Conservation (phyloP, 2,329 filamentous ascomycete genomes). For the Orbilia oligospora region DNA sequence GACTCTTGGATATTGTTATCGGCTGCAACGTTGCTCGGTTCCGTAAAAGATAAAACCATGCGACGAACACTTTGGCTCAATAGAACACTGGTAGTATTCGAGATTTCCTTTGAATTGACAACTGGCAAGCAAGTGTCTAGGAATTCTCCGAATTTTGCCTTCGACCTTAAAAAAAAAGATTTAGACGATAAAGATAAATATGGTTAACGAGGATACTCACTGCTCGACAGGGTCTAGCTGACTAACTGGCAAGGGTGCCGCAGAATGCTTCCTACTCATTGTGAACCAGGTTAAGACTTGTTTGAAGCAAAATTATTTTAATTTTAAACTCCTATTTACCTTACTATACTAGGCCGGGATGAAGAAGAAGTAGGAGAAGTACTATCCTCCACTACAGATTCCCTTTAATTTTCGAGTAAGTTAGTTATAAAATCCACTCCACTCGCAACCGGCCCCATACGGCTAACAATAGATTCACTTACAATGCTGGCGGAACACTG, state of each 20-base stretch:
- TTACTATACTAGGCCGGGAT: constrained; percentile 41
- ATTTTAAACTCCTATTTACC: constrained; percentile 7
- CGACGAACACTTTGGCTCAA: constrained; percentile 62
- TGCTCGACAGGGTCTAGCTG: constrained; percentile 61
- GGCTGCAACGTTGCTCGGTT: constrained; percentile 50
- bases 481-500: constrained; percentile 23
- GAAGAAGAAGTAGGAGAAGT: constrained; percentile 27
- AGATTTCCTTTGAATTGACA: constrained; percentile 61
- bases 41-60: constrained; percentile 57
- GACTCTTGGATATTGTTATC: constrained; percentile 61
- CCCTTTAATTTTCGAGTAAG: constrained; percentile 22
- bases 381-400: constrained; percentile 31
- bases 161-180: constrained; percentile 27
- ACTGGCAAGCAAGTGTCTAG: constrained; percentile 61
- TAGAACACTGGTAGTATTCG: constrained; percentile 62
- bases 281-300: neutral
- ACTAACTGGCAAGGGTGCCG: constrained; percentile 19
- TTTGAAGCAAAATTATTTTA: neutral
- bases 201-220: constrained; percentile 28
- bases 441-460: neutral
- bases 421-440: neutral
- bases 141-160: constrained; percentile 58
- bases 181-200: neutral
- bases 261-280: constrained; percentile 43
- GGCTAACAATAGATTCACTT: neutral